phyloP scores from a whole-genome alignment of 2,329 filamentous ascomycete genomes.

The Fusarium nelsonii region DNA sequence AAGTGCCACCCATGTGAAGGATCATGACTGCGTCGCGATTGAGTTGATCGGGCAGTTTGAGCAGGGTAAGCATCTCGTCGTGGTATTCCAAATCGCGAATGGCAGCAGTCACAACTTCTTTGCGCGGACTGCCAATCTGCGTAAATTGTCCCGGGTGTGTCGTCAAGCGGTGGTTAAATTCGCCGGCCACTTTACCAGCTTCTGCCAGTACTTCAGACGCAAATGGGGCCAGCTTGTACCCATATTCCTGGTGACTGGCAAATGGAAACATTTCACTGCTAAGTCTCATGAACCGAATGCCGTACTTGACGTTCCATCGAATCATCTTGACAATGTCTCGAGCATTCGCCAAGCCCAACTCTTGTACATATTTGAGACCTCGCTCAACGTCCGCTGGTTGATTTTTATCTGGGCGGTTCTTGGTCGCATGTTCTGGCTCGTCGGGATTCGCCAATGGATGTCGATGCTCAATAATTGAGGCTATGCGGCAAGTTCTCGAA shows the following conservation, averaged over 20 bases:
- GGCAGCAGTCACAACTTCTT: slow-evolving; percentile 80
- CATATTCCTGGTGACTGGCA: slow-evolving; percentile 87
- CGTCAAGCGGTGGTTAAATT: slow-evolving; percentile 86
- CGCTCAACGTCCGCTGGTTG: slow-evolving; percentile 74
- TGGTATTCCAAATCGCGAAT: slow-evolving; percentile 90
- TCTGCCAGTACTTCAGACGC: slow-evolving; percentile 82
- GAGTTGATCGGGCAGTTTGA: slow-evolving; percentile 81
- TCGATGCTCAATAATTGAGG: slow-evolving; percentile 89
- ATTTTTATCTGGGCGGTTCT: slow-evolving; percentile 84
- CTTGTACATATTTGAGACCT: slow-evolving; percentile 80
- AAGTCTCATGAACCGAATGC: slow-evolving; percentile 91
- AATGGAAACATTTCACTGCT: slow-evolving; percentile 98
- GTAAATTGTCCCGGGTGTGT: slow-evolving; percentile 95
- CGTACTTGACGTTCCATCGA: slow-evolving; percentile 90
- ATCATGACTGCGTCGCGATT: slow-evolving; percentile 94
- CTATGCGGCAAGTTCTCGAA: slow-evolving; percentile 90
- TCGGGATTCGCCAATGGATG: slow-evolving; percentile 82
- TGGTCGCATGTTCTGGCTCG: slow-evolving; percentile 82
- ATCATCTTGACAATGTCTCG: slow-evolving; percentile 87
- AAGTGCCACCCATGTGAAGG: slow-evolving; percentile 90
- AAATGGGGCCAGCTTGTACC: slow-evolving; percentile 87
- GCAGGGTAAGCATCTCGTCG: slow-evolving; percentile 82
- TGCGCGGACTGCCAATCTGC: slow-evolving; percentile 85
- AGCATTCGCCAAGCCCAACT: slow-evolving; percentile 83
- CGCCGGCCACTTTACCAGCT: slow-evolving; percentile 79